Evolutionary conservation across 208 protist genomes (phyloP).

Genomic region (Leishmania tarentolae): DNA sequence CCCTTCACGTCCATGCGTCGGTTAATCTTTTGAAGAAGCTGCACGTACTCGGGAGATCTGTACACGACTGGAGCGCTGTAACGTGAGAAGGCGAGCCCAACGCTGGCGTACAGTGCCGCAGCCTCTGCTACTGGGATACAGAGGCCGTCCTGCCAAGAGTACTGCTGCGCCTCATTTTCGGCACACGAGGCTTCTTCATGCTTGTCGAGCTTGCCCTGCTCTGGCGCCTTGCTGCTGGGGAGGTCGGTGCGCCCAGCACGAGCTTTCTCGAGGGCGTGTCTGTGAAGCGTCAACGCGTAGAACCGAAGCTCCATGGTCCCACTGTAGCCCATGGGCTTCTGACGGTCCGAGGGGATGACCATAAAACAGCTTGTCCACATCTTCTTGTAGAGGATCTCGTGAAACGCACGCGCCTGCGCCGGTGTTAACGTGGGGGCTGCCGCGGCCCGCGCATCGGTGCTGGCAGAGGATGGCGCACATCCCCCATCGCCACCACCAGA

Average conservation of each 20-base stretch:
- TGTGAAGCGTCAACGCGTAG: slow-evolving; percentile 46
- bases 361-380: slow-evolving; percentile 56
- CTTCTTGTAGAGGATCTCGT: slow-evolving; percentile 23
- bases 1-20: slow-evolving; percentile 47
- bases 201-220: neutral
- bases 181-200: neutral
- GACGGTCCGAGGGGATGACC: slow-evolving; percentile 48
- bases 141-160: slow-evolving; percentile 25
- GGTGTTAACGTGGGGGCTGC: neutral
- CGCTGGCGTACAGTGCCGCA: slow-evolving; percentile 22
- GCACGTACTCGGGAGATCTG: slow-evolving; percentile 27
- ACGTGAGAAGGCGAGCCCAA: slow-evolving; percentile 35
- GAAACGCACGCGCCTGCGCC: slow-evolving; percentile 24
- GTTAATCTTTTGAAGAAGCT: slow-evolving; percentile 37
- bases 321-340: slow-evolving; percentile 55
- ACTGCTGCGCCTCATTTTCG: neutral
- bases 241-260: neutral
- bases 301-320: slow-evolving; percentile 38
- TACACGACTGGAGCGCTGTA: slow-evolving; percentile 22
- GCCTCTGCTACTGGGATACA: slow-evolving; percentile 31
- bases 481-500: neutral
- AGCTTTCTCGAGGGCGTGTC: slow-evolving; percentile 7
- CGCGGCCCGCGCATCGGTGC: neutral
- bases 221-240: neutral
- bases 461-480: neutral